These are phyloP conservation scores for Dissophora ornata DNA, from an alignment of 192 early-diverging fungal species.

Conservation along the genomic window DNA sequence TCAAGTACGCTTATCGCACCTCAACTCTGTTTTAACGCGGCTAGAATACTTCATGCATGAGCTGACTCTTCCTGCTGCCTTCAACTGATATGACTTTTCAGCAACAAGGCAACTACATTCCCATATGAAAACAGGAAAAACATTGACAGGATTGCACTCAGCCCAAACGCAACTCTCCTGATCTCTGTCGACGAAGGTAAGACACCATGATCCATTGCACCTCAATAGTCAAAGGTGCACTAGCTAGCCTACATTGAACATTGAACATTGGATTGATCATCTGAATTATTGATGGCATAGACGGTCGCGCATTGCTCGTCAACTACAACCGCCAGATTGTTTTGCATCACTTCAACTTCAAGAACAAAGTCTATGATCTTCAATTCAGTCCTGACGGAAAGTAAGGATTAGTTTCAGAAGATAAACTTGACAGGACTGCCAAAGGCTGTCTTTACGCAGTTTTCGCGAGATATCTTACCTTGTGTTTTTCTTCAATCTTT, in stretches of 20 bases:
- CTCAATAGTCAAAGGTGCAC: too few relatives aligned
- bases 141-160: constrained; percentile 88
- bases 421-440: too few relatives aligned
- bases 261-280: background rate
- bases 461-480: background rate
- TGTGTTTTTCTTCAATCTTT: background rate
- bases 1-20: constrained; percentile 67
- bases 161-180: constrained; percentile 89
- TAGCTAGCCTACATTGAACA: background rate
- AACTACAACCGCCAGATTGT: constrained; percentile 88
- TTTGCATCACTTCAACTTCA: constrained; percentile 92
- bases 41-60: too few relatives aligned
- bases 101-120: constrained; percentile 91
- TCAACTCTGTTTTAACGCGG: background rate
- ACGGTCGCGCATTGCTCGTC: constrained; percentile 87
- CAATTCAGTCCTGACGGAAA: constrained; percentile 94
- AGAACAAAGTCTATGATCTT: constrained; percentile 80
- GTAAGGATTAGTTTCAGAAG: constrained; percentile 50
- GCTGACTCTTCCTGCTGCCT: too few relatives aligned
- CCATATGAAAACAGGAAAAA: constrained; percentile 95
- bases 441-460: background rate
- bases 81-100: too few relatives aligned
- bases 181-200: constrained; percentile 92
- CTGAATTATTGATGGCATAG: constrained; percentile 55
- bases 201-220: too few relatives aligned